A percentile compares a stretch with the other conserved stretches of the same genome.
Conservation (phyloP, 176 grass and related monocot species). For the Zoysia pacifica region DNA sequence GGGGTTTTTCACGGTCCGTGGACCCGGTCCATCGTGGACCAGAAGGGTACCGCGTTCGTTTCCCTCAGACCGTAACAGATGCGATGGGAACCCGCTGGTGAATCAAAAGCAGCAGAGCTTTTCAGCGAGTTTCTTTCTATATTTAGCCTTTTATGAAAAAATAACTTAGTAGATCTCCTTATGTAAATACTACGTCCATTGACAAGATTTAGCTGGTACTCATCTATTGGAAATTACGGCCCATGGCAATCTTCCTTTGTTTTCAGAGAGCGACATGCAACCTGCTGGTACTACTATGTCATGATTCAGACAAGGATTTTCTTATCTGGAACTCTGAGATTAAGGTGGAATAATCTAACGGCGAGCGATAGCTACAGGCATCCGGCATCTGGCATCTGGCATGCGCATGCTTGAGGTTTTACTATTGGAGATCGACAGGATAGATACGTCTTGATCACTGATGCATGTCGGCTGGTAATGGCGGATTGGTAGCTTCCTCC, state of each 20-base stretch:
- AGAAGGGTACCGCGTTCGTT: neutral
- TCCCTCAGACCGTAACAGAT: neutral
- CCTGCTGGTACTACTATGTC: neutral
- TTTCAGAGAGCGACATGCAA: neutral
- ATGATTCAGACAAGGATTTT: neutral
- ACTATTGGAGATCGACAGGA: neutral
- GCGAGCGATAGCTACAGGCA: neutral
- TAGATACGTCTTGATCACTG: no score
- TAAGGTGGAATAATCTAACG: neutral
- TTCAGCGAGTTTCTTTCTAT: no score
- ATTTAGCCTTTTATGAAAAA: no score
- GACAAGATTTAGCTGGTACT: neutral
- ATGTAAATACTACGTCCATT: no score
- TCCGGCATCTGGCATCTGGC: neutral
- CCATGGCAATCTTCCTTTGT: neutral
- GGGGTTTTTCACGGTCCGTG: neutral
- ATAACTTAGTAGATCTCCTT: no score
- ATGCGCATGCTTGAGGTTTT: neutral
- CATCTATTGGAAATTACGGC: neutral
- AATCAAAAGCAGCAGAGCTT: neutral
- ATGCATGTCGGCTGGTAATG: neutral
- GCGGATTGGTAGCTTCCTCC: neutral
- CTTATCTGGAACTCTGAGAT: neutral
- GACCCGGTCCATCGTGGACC: slow-evolving; percentile 25
- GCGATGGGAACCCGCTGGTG: neutral